Percentiles rank a stretch among this genome's conserved stretches.
These are phyloP conservation scores for Debaryomycetaceae sp. DNA, from an alignment of 1,139 yeast species.

Conservation along the genomic window DNA sequence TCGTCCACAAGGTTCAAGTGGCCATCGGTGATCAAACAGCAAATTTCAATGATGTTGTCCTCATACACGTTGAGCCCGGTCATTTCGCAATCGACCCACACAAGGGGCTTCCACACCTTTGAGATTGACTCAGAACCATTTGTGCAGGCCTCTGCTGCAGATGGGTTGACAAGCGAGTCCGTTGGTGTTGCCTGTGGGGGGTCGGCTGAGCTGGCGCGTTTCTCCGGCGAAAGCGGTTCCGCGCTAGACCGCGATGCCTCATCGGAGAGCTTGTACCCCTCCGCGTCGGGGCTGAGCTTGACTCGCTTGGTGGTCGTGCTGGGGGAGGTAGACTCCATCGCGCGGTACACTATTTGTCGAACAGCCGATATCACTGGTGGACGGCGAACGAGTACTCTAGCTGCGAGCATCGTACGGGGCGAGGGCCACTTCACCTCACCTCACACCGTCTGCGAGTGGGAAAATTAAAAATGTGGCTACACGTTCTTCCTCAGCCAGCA, in stretches of 20 bases:
- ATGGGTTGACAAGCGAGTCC: background rate
- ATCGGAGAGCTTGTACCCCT: conserved; percentile 1
- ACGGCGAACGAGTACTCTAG: background rate
- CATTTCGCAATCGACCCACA: conserved; percentile 88
- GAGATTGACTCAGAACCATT: no score
- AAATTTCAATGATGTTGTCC: conserved; percentile 82
- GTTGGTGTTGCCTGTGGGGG: background rate
- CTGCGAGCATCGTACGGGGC: background rate
- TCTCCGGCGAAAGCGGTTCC: background rate
- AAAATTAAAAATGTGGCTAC: background rate
- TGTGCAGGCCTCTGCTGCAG: background rate
- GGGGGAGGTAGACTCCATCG: conserved; percentile 1
- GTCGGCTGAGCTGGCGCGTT: background rate
- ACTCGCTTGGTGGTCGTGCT: conserved; percentile 6
- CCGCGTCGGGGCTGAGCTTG: conserved; percentile 8
- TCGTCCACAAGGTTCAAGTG: conserved; percentile 63
- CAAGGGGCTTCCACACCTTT: conserved; percentile 36
- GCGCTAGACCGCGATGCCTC: background rate
- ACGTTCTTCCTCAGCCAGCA: conserved; percentile 1
- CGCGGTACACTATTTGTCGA: conserved; percentile 1
- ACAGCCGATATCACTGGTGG: background rate
- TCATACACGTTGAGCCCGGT: conserved; percentile 78
- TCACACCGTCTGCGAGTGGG: background rate
- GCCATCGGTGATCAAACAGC: conserved; percentile 87
- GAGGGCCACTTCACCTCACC: background rate